A percentile compares a stretch with the other conserved stretches of the same genome.
Conservation (phyloP, 768 basidiomycete species). For the Rhodotorula kratochvilovae region DNA sequence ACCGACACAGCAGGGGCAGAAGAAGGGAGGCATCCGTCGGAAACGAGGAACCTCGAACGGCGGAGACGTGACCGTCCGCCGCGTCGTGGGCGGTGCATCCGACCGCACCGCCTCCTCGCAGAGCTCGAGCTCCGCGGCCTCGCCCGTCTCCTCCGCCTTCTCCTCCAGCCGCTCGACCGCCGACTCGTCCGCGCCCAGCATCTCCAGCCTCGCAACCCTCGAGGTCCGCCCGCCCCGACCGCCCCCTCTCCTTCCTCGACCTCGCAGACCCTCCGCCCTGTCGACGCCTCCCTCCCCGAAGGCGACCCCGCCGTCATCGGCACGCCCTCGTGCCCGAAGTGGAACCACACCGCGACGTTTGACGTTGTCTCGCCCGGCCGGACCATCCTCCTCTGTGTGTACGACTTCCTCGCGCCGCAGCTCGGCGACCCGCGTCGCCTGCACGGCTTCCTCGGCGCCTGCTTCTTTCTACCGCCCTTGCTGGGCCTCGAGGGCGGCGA, state of each 20-base stretch:
- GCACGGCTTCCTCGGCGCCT: constrained; percentile 33
- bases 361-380: constrained; percentile 36
- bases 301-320: constrained; percentile 22
- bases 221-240: not conserved
- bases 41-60: not conserved
- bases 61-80: not conserved
- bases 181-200: not conserved
- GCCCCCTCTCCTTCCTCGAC: not conserved
- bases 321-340: constrained; percentile 58
- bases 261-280: constrained; percentile 15
- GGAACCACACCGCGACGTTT: constrained; percentile 97
- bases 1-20: too few relatives aligned
- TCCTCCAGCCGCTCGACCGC: not conserved
- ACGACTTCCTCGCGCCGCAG: constrained; percentile 82
- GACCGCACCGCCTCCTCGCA: not conserved
- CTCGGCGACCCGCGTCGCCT: constrained; percentile 48
- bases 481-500: constrained; percentile 67
- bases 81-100: not conserved
- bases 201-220: not conserved
- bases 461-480: constrained; percentile 57
- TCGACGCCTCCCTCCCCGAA: not conserved
- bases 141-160: not conserved
- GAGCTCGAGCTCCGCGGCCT: not conserved
- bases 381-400: constrained; percentile 30
- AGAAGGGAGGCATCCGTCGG: constrained; percentile 9